Evolutionary conservation across 75 land plant genomes (phyloP).

Genomic region (Chamaecyparis obtusa): DNA sequence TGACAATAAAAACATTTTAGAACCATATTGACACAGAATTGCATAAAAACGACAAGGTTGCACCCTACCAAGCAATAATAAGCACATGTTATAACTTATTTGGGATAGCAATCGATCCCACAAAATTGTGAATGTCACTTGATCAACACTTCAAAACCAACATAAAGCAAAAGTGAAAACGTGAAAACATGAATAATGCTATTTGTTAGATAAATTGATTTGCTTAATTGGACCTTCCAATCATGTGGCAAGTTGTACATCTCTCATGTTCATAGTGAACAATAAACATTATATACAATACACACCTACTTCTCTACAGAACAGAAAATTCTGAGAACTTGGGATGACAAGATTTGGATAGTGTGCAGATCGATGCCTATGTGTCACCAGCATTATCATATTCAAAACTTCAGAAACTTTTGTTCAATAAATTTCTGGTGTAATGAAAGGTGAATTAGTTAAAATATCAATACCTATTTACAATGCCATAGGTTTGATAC

Average conservation of each 20-base stretch:
- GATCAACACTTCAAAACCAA: not conserved
- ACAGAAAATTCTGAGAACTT: not conserved
- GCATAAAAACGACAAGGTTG: too few relatives aligned
- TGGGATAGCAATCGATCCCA: not conserved
- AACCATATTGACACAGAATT: not conserved
- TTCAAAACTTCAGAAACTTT: not conserved
- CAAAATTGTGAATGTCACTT: not conserved
- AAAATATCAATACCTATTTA: too few relatives aligned
- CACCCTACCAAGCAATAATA: too few relatives aligned
- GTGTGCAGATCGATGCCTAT: not conserved
- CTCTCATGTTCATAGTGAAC: not conserved
- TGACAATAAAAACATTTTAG: conserved; percentile 8
- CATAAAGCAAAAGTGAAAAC: not conserved
- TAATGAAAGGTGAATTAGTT: not conserved
- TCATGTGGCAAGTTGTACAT: not conserved
- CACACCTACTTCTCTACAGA: not conserved
- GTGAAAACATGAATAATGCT: not conserved
- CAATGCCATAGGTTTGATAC: too few relatives aligned
- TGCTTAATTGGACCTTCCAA: not conserved
- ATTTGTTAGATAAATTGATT: not conserved
- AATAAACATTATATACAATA: not conserved
- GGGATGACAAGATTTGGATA: not conserved
- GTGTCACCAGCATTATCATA: not conserved
- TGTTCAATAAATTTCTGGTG: not conserved
- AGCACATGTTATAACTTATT: not conserved